Evolutionary conservation across 495 filamentous ascomycete genomes (phyloP), one percentile per base, ranked within the genome.

Genomic region (Choiromyces venosus): DNA sequence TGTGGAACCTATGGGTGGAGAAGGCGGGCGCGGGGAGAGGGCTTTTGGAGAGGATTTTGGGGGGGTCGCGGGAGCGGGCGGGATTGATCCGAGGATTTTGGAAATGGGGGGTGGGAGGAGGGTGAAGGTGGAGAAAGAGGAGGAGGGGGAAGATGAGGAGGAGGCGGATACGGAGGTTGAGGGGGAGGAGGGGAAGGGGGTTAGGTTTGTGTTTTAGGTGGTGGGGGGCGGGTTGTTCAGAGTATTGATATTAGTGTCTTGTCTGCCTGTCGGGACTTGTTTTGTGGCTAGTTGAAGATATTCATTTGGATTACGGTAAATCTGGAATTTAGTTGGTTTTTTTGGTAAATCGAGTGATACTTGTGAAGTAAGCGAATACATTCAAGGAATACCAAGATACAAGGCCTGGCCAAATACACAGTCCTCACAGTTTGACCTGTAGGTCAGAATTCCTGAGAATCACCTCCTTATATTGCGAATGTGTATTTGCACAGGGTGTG

Each of bases 151-250:
- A 9, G 67, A n/a, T 12, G 67, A 73, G 25, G 66, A 69, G 14
- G 38, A 65, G 21, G 29, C 52, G 18, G 46, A 72, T 7, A 38
- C 38, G 21, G 68, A 74, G 36, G 8, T 19, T 46, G 69, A 71
- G 38, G 46, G 65, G 16, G 10, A 56, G 46, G 29, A 56, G 46
- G 52, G 44, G 52, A 25, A n/a, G 3, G n/a, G n/a, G 2, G 52
- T 9, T 3, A 12, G 25, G 21, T n/a, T 52, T 10, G 42, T 9
- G n/a, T n/a, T 29, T 29, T 61, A 61, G n/a, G n/a, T 12, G n/a
- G 52, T 16, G 52, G 52, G 14, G 42, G 25, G n/a, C 5, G 52
- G 25, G 52, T 61, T 14, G 52, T 61, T 61, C 29, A 61, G 25
- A 8, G 25, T 29, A 61, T 61, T 14, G n/a, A 29, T 61, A 61